Base-by-base conservation (phyloP, 768 basidiomycete genomes). In the Mycena polygramma region DNA sequence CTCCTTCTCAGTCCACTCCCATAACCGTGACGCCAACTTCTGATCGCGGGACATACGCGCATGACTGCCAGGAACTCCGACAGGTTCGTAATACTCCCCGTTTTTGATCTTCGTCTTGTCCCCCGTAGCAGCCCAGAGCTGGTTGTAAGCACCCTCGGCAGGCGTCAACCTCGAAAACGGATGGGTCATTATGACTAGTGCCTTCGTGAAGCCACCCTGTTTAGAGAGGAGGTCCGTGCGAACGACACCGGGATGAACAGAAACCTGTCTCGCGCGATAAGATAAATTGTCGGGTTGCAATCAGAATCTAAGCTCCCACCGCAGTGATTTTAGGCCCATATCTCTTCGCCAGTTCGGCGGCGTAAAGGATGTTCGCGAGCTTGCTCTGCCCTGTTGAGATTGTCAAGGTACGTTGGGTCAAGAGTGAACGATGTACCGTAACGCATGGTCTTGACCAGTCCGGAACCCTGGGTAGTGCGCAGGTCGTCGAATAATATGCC, bases 1-100 rank as follows among this genome's bases (percentile, higher is more conserved):
- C 61, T 70, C 68, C 20, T 67, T 67, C 7, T 73, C 57, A 10
- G 72, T 73, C 72, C 72, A 73, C 6, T 73, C 72, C 72, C 72
- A 73, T 60, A 73, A 36, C n/a, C 55, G 15, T 11, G 19, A 39
- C 0, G 72, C 65, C 36, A 70, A 19, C 65, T 57, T 63, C 55
- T n/a, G 13, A 48, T 69, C 63, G 15, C n/a, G 15, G 37, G 63
- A 57, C n/a, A 54, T 64, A 17, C 72, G 68, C 17, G 9, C 20
- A 53, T 62, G 68, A 6, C 10, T 7, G 2, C 68, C 72, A 4
- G 41, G 66, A 9, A 51, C 52, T 22, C 68, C 72, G 11, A 73
- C 72, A 2, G 72, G 72, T 24, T 70, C 68, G 26, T 73, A 73
- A 19, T 35, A 73, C 7, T 46, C 68, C 8, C 69, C 72, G 17